A percentile compares a stretch with the other conserved stretches of the same genome.
Evolutionary conservation across 169 alveolate species (phyloP).

Genomic region (Plasmodium gallinaceum): DNA sequence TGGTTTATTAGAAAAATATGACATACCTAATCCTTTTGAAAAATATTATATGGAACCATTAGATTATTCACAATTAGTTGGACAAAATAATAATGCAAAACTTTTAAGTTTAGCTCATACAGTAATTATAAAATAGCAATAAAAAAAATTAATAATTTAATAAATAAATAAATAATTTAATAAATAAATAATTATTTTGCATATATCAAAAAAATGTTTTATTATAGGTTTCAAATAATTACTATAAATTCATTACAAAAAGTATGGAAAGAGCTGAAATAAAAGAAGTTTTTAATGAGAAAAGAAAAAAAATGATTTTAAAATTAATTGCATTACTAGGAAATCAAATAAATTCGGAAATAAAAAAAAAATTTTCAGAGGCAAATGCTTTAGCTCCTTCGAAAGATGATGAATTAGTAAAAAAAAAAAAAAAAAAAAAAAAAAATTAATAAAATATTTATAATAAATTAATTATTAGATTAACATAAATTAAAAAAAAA

Average conservation of each 20-base stretch:
- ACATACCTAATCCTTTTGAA: constrained; percentile 71
- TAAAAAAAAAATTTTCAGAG: constrained; percentile 26
- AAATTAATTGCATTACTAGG: constrained; percentile 65
- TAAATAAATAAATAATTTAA: too few relatives aligned
- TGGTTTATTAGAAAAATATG: constrained; percentile 72
- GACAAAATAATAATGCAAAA: constrained; percentile 38
- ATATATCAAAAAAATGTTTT: too few relatives aligned
- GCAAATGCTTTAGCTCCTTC: constrained; percentile 25
- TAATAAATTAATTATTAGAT: not conserved
- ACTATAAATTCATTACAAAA: constrained; percentile 44
- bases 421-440: not conserved
- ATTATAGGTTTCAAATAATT: constrained; percentile 47
- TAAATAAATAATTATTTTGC: too few relatives aligned
- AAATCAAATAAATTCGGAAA: constrained; percentile 51
- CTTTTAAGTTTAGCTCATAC: constrained; percentile 35
- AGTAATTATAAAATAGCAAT: not conserved
- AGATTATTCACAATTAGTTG: constrained; percentile 56
- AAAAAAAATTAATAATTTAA: too few relatives aligned
- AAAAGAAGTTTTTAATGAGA: constrained; percentile 73
- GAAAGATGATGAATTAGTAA: constrained; percentile 41
- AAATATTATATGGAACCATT: constrained; percentile 51
- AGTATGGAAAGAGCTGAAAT: constrained; percentile 68
- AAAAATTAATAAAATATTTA: not conserved
- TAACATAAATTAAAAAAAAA: not conserved
- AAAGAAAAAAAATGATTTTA: constrained; percentile 60